Evolutionary conservation across 2,329 filamentous ascomycete species (phyloP).

Genomic region (Sporothrix mexicana): DNA sequence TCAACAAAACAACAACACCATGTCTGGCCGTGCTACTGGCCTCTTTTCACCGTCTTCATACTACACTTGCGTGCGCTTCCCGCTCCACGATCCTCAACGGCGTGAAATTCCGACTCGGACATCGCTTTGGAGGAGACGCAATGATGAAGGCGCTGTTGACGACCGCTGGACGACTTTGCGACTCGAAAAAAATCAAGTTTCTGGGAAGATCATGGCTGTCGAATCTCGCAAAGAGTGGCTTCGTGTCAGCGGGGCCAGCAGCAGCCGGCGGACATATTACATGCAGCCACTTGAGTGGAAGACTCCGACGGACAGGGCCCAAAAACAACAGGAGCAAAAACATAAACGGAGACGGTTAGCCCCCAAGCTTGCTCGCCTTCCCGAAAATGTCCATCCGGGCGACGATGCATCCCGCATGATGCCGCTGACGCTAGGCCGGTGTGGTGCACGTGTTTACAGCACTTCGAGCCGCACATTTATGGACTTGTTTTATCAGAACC

Average conservation of each 20-base stretch:
- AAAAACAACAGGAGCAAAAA: neutral
- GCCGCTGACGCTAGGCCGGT: slow-evolving; percentile 59
- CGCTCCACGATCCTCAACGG: slow-evolving; percentile 51
- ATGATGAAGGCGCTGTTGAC: slow-evolving; percentile 73
- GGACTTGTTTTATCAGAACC: slow-evolving; percentile 62
- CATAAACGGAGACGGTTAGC: slow-evolving; percentile 42
- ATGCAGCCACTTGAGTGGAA: slow-evolving; percentile 56
- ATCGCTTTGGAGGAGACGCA: slow-evolving; percentile 68
- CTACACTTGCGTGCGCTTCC: slow-evolving; percentile 71
- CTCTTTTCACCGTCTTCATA: slow-evolving; percentile 57
- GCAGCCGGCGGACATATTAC: slow-evolving; percentile 70
- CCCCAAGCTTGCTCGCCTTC: slow-evolving; percentile 38
- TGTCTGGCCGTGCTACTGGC: neutral
- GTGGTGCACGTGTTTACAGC: slow-evolving; percentile 62
- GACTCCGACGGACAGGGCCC: neutral
- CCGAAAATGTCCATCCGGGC: slow-evolving; percentile 56
- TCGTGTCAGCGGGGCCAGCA: slow-evolving; percentile 50
- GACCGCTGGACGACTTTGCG: slow-evolving; percentile 74
- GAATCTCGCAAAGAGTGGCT: slow-evolving; percentile 74
- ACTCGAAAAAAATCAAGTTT: slow-evolving; percentile 64
- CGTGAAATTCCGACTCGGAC: slow-evolving; percentile 53
- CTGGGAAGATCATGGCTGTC: slow-evolving; percentile 64
- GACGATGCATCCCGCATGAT: slow-evolving; percentile 50
- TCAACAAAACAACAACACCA: neutral
- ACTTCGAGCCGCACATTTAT: slow-evolving; percentile 59